Evolutionary conservation across 352 stramenopile genomes (phyloP), one percentile per base, ranked within the genome.

Genomic region (Pythium coloratum): DNA sequence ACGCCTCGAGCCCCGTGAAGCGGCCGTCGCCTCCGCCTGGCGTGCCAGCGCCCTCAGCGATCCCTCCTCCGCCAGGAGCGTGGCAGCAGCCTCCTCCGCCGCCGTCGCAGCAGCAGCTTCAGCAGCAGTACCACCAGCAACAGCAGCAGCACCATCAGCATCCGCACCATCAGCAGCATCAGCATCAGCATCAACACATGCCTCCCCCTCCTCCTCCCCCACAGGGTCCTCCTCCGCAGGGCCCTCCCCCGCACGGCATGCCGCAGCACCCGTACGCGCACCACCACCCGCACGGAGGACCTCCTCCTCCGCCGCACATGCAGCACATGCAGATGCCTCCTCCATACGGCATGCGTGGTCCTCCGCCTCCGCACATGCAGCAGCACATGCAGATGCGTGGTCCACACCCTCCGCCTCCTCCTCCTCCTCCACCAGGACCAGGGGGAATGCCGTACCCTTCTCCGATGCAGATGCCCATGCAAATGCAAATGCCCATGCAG

Each of bases 351-450:
- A 84, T 85, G 72, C 75, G 71, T 26, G 59, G 62, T n/a, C 73
- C 70, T 42, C 79, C 77, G 59, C 59, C 61, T 14, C 28, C 36
- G 10, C 38, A 55, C 55, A 64, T 58, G 55, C 66, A 71, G 32
- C 65, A 65, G 66, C 66, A 72, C 51, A 73, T 73, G 67, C 61
- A 79, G 40, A 85, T 86, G 72, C 78, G 71, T 47, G 62, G 64
- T 16, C 75, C 72, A 30, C 78, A 72, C 26, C 61, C 65, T 12
- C 61, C 65, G 12, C 59, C 54, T n/a, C 42, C 42, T 28, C 40
- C 55, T 14, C 73, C 42, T 20, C 40, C 55, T 14, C 73, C 70
- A 40, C 67, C 44, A 7, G 64, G 70, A 36, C 72, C 70, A 6
- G 71, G 74, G 3, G 74, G 77, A 30, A 86, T 88, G 76, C 69